Evolutionary conservation across 2,329 filamentous ascomycete species (phyloP).

Genomic region (Fusarium poae): DNA sequence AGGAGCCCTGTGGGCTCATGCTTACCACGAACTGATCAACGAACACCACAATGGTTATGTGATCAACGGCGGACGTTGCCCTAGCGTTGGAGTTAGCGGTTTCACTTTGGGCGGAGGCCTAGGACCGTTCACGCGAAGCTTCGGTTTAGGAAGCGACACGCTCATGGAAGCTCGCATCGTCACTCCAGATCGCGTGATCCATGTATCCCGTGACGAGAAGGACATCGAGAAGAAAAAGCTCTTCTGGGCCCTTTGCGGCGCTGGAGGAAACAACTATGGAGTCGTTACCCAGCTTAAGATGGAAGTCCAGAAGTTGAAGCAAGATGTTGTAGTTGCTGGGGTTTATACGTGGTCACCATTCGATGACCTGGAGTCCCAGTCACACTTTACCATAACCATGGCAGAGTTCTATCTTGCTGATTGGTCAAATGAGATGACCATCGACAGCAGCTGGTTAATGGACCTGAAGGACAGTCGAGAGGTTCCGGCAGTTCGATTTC

Average conservation of each 20-base stretch:
- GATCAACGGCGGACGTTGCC: slow-evolving; percentile 53
- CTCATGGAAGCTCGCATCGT: slow-evolving; percentile 14
- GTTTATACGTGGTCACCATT: slow-evolving; percentile 44
- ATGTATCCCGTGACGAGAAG: rapidly evolving
- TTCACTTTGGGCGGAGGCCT: slow-evolving; percentile 56
- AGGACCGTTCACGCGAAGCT: slow-evolving; percentile 51
- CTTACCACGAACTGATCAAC: slow-evolving; percentile 49
- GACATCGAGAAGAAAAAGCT: slow-evolving; percentile 32
- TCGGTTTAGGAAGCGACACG: slow-evolving; percentile 28
- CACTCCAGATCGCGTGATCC: background rate
- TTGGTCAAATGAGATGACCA: slow-evolving; percentile 50
- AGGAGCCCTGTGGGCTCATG: slow-evolving; percentile 52
- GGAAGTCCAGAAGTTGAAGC: slow-evolving; percentile 32
- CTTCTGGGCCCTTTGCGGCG: slow-evolving; percentile 58
- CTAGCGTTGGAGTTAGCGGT: slow-evolving; percentile 56
- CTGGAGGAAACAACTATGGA: slow-evolving; percentile 58
- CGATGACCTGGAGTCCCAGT: background rate
- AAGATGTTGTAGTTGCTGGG: slow-evolving; percentile 42
- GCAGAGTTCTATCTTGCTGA: slow-evolving; percentile 42
- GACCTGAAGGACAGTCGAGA: slow-evolving; percentile 12
- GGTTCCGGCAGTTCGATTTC: slow-evolving; percentile 22
- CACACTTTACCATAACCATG: slow-evolving; percentile 40
- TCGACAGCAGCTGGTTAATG: slow-evolving; percentile 44
- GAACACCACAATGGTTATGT: slow-evolving; percentile 38
- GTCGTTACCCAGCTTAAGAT: slow-evolving; percentile 53